Conservation (phyloP, 2,329 filamentous ascomycete species). For the Diaporthe longicolla region DNA sequence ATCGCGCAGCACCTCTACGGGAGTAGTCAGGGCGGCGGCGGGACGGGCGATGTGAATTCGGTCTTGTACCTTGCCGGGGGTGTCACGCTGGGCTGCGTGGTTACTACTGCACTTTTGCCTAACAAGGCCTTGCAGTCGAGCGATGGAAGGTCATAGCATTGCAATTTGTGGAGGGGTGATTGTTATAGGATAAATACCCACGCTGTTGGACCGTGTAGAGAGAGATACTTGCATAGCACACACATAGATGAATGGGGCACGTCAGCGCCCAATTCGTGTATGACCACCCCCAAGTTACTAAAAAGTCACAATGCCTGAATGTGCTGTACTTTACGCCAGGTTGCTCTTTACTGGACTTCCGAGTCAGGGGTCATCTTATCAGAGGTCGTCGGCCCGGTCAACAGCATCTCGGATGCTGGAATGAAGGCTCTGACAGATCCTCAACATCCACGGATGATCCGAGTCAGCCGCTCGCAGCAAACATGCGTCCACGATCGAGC, state of each 20-base stretch:
- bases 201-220: neutral
- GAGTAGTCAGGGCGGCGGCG: constrained; percentile 44
- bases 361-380: neutral
- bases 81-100: constrained; percentile 65
- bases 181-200: neutral
- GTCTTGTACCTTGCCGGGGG: constrained; percentile 70
- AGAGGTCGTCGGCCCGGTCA: constrained; percentile 18
- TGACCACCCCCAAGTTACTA: neutral
- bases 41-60: constrained; percentile 58
- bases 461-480: neutral
- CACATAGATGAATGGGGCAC: neutral
- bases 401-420: neutral
- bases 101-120: constrained; percentile 65
- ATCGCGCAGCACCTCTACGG: constrained; percentile 63
- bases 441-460: neutral
- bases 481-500: neutral
- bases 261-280: neutral
- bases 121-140: constrained; percentile 53
- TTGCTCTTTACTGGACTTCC: constrained; percentile 12
- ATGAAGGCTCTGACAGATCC: neutral
- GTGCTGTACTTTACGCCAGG: neutral
- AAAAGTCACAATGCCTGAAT: neutral
- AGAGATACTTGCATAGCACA: neutral
- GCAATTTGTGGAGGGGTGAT: neutral
- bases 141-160: constrained; percentile 48